Evolutionary conservation across 1,139 yeast species (phyloP), one percentile per base, ranked within the genome.

Genomic region (Kodamaea derodonti): DNA sequence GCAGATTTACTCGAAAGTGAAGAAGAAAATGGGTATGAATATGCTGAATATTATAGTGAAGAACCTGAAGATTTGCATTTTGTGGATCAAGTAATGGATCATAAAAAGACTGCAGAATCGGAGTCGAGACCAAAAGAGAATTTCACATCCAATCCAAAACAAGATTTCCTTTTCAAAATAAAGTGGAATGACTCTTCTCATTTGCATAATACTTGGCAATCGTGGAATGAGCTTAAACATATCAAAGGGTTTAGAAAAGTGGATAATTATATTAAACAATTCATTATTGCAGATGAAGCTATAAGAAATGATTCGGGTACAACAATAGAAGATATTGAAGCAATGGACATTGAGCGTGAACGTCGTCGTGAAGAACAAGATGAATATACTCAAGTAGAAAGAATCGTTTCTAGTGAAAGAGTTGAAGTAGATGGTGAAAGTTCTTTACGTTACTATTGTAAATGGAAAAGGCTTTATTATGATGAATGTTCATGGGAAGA

Each of bases 401-500:
- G 98, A 48, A 84, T 92, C 34, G 90, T 92, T 24, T 88, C 87
- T 39, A 80, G 92, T 37, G 88, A 86, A 49, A 78, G 98, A 55
- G 73, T 80, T 14, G 65, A 65, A 32, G 65, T 66, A 4, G 69
- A 71, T 20, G 92, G 86, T 22, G 72, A 72, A 24, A 79, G 80
- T 22, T 80, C 75, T 39, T 67, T 92, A 44, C 84, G 81, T 52
- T 94, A 92, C 56, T 76, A 83, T 41, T 92, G 90, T 41, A 94
- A 94, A 59, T 92, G 98, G 98, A 83, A 80, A 55, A 74, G 97
- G 40, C 70, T 94, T 29, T 85, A 90, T 52, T 94, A 94, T 53
- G 97, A 94, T 58, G 95, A 86, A 47, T 87, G 96, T 43, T 87
- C 97, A 4, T 94, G 98, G 98, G 99, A 94, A 62, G 78, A 81